Evolutionary conservation across 2,329 filamentous ascomycete species (phyloP), one percentile per base, ranked within the genome.

Genomic region (Pestalotiopsis sp.): DNA sequence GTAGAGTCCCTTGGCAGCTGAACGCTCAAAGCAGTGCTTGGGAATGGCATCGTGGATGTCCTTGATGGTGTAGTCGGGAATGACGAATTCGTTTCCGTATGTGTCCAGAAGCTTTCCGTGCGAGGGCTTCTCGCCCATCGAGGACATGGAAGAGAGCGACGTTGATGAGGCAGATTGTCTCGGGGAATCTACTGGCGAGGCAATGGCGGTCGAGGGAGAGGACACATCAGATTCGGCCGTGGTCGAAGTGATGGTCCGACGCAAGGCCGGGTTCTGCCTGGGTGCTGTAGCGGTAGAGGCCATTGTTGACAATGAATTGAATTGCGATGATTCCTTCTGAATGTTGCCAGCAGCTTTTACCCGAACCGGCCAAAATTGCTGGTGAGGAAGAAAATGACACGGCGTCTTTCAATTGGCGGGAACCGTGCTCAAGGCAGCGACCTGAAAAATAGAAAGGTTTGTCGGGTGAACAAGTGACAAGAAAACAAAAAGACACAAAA

Each of bases 11-110:
- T 84, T 90, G 73, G 89, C 80, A 70, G 89, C 93, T 61, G 93
- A 97, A 70, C 96, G 92, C 85, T 98, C 87, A 82, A 92, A 98
- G 88, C 96, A 99, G 87, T 98, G 96, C 83, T 95, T 94, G 73
- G 96, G 96, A 75, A 99, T 99, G 80, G 96, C 96, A 83, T 97
- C 93, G 77, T 94, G 92, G 79, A 99, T 95, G 79, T 99, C 90
- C 87, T 97, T 97, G 88, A 99, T 97, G 79, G 94, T 97, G 86
- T 92, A 99, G 83, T 98, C 92, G 74, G 96, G 96, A 68, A 97
- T 87, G 81, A 93, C 87, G 85, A 99, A 99, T 77, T 94, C 88
- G 82, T 98, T 97, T 82, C 96, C 96, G 80, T 97, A 96, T 13
- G 94, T 95, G 84, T 99, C 95, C 72, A 96, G 77, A 74, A 99